Conservation (phyloP, 495 filamentous ascomycete genomes). For the Lophiotrema nucula region DNA sequence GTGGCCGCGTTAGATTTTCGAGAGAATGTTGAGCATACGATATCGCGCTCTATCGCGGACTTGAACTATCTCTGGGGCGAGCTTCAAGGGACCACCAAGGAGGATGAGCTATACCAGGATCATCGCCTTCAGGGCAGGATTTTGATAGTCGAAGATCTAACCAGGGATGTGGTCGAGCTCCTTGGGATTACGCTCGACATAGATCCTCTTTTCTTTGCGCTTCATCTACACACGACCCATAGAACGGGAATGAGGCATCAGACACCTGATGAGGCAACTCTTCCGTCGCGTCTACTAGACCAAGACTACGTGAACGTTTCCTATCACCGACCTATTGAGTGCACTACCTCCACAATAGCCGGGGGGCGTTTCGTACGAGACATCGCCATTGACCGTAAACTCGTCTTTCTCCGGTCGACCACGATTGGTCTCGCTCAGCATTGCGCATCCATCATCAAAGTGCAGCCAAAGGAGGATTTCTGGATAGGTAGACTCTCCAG, state of each 20-base stretch:
- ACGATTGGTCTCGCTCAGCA: conserved; percentile 18
- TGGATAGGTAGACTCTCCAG: conserved; percentile 20
- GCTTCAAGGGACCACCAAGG: not conserved
- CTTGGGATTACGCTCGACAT: conserved; percentile 8
- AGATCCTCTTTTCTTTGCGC: conserved; percentile 27
- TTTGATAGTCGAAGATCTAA: conserved; percentile 27
- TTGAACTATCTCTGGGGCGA: not conserved
- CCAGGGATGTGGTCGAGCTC: conserved; percentile 8
- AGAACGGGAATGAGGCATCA: not conserved
- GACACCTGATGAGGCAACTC: conserved; percentile 1
- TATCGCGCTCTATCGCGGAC: not conserved
- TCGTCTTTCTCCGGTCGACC: not conserved
- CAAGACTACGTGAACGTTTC: conserved; percentile 9
- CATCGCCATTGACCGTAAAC: conserved; percentile 9
- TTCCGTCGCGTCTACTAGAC: conserved; percentile 5
- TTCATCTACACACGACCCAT: conserved; percentile 5
- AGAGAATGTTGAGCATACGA: not conserved
- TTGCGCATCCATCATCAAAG: conserved; percentile 15
- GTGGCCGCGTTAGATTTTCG: conserved; percentile 11
- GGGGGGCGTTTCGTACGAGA: not conserved
- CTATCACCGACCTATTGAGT: conserved; percentile 20
- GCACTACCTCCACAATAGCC: no score
- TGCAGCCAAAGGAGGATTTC: not conserved
- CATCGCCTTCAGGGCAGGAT: conserved; percentile 4
- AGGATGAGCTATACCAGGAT: not conserved